Evolutionary conservation across 805 yeast species (phyloP).

Genomic region (Sugiyamaella americana): DNA sequence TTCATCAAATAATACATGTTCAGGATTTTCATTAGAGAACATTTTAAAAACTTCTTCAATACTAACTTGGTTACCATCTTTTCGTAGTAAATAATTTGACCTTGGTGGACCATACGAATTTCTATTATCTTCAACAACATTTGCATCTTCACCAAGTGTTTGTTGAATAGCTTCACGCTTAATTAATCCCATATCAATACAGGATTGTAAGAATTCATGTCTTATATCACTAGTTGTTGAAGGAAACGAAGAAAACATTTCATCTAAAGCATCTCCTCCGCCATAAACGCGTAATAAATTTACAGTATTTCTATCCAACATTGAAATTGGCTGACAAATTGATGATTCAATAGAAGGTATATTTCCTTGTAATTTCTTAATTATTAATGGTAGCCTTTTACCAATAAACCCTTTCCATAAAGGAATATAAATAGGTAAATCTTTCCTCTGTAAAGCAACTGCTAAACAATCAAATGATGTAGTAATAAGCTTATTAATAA

Average conservation of each 20-base stretch:
- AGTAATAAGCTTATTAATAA: constrained; percentile 38
- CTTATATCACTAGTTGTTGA: constrained; percentile 43
- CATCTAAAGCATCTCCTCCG: constrained; percentile 38
- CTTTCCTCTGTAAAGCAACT: constrained; percentile 34
- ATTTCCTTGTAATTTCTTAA: constrained; percentile 32
- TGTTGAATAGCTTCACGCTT: constrained; percentile 32
- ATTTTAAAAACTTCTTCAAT: constrained; percentile 27
- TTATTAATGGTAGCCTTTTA: constrained; percentile 43
- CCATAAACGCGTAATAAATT: constrained; percentile 34
- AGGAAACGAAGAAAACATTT: constrained; percentile 47
- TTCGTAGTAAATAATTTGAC: constrained; percentile 15
- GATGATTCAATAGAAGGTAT: constrained; percentile 20
- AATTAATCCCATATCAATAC: constrained; percentile 38
- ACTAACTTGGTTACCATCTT: constrained; percentile 25
- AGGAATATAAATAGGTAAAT: constrained; percentile 29
- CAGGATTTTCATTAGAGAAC: constrained; percentile 37
- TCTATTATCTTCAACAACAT: constrained; percentile 8
- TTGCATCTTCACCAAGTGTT: constrained; percentile 23
- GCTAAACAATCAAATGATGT: constrained; percentile 42
- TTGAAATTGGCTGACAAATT: constrained; percentile 27
- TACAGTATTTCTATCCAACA: constrained; percentile 35
- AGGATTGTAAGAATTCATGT: constrained; percentile 44
- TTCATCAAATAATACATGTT: constrained; percentile 45
- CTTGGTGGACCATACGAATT: constrained; percentile 10
- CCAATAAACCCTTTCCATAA: constrained; percentile 43